Base-by-base conservation (phyloP, 139 green algal genomes). In the Haematococcus lacustris region DNA sequence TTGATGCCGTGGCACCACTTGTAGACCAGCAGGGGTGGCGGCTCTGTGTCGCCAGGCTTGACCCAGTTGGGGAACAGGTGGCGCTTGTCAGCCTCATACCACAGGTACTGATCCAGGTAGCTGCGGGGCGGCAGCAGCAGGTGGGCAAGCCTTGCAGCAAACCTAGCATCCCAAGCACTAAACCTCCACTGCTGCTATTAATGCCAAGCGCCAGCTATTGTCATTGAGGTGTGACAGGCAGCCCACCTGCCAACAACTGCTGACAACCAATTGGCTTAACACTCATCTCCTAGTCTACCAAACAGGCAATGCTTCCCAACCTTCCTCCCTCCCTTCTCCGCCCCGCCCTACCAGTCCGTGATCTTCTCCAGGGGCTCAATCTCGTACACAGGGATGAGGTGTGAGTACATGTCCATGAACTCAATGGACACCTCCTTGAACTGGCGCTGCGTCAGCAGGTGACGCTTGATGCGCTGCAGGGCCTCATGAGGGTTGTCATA, bases 311-410 rank as follows among this genome's bases (percentile, higher is more conserved):
- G n/a, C n/a, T n/a, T n/a, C n/a, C n/a, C n/a, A n/a, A n/a, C n/a
- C n/a, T n/a, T n/a, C n/a, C n/a, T n/a, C n/a, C n/a, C n/a, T n/a
- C n/a, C n/a, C 7, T 63, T 7, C 53, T 6, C 9, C 33, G 7
- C 53, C 32, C 9, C 53, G 62, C 74, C 0, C 61, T n/a, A 81
- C 76, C 76, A 61, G 67, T 72, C 94, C 6, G 93, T 98, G 86
- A 99, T 99, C 88, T 99, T 99, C 90, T 99, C 96, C 74, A 99
- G 86, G 9, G 96, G 96, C 86, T 99, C 96, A 38, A 99, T 96
- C 83, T 98, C 94, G 76, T 97, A 97, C 73, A 98, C 92, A 0
- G 96, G 96, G 71, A 99, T 94, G 23, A 99, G 83, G 85, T 99
- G 96, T 33, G 75, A 90, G 86, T 98, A 98, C 32, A 97, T 80